Evolutionary conservation across 2,329 filamentous ascomycete species (phyloP), one percentile per base, ranked within the genome.

Genomic region (Aspergillus viridinutans): DNA sequence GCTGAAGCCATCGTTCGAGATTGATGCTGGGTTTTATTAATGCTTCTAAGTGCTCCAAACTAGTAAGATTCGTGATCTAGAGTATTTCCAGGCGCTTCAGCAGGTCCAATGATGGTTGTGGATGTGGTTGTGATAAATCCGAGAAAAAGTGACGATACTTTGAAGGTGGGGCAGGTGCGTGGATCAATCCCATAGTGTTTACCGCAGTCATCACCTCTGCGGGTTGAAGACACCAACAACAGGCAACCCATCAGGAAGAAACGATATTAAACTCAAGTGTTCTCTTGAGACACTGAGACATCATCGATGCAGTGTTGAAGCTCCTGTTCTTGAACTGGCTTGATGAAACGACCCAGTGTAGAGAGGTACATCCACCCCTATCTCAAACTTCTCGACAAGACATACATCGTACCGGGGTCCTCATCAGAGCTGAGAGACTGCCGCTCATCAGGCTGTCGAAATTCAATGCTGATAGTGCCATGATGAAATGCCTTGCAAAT

Each of bases 1-100:
- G 64, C 64, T 43, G 25, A 61, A 54, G 55, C 12, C 42, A 49
- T 49, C 21, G 43, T 47, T 20, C 5, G 12, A 23, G 23, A 21
- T 43, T 12, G n/a, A 10, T 43, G 40, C 2, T 20, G 3, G 20
- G 12, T 2, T 23, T 21, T 21, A 10, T 21, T 6, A 21, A 43
- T 43, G n/a, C 5, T 6, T 32, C 29, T 17, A 38, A 17, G 32
- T 17, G 32, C 32, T 17, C 5, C 32, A 14, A 38, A 17, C 7
- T 38, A 38, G 14, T 38, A 38, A 17, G 5, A 2, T 6, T 6
- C 32, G 14, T 2, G 5, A 17, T 7, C 14, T n/a, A 14, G 14
- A n/a, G 32, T 38, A 38, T 38, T n/a, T 17, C 3, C 14, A 17
- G 14, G 14, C 17, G 32, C 14, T 38, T 14, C 14, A 17, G 32